Evolutionary conservation across 495 filamentous ascomycete genomes (phyloP).

Genomic region (Penicillium goetzii): DNA sequence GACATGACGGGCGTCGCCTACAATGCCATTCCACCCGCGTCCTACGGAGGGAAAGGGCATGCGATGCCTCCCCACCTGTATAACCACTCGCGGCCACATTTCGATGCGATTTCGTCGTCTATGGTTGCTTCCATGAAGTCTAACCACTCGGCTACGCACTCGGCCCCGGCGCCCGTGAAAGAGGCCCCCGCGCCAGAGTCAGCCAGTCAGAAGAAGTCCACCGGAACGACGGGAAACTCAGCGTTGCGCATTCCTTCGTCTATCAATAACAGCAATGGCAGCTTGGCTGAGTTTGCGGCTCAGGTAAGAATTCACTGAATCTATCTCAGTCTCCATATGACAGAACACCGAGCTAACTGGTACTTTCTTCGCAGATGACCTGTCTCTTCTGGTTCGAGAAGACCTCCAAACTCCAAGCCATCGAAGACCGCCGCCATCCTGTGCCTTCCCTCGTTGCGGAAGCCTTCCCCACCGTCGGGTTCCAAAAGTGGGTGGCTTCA

Average conservation of each 20-base stretch:
- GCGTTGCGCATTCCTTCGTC: constrained; percentile 72
- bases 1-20: constrained; percentile 55
- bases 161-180: constrained; percentile 28
- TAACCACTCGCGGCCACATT: constrained; percentile 32
- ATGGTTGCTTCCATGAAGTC: constrained; percentile 34
- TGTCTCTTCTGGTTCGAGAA: constrained; percentile 99
- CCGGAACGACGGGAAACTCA: constrained; percentile 55
- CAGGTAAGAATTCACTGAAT: constrained; percentile 55
- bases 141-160: constrained; percentile 19
- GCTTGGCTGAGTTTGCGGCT: constrained; percentile 78
- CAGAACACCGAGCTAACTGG: constrained; percentile 10
- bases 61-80: constrained; percentile 38
- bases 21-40: constrained; percentile 41
- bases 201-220: constrained; percentile 35
- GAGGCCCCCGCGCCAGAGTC: constrained; percentile 30
- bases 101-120: constrained; percentile 30
- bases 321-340: not conserved
- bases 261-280: constrained; percentile 74
- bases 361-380: constrained; percentile 66
- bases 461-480: constrained; percentile 76
- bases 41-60: constrained; percentile 40
- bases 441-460: constrained; percentile 62
- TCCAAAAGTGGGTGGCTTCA: constrained; percentile 91
- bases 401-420: constrained; percentile 69
- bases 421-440: constrained; percentile 65